Evolutionary conservation across 768 basidiomycete species (phyloP), one percentile per base, ranked within the genome.

Genomic region (Tylopilus subfusipes): DNA sequence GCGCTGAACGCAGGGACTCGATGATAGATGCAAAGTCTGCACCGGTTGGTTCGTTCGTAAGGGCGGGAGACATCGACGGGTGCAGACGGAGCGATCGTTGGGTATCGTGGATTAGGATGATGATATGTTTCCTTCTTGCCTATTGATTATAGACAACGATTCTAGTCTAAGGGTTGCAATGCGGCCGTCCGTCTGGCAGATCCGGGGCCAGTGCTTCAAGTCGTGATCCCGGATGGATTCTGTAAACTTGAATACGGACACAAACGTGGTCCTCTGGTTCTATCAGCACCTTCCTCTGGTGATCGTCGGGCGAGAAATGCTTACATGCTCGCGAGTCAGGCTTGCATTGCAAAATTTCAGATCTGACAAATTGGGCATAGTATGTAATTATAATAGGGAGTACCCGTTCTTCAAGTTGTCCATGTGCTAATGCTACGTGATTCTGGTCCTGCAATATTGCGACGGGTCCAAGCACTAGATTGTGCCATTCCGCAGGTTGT

Each of bases 401-500:
- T 2, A 34, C 39, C 34, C 16, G 42, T 52, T 18, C 38, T 16
- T 11, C n/a, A 19, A 38, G 38, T 19, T 8, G 38, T 51, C 38
- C 33, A n/a, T 46, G 14, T 14, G 14, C 30, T 50, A 48, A 48
- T 42, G 11, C 21, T 60, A 52, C 49, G 44, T 27, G 29, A 44
- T 25, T 48, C 52, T 42, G 13, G 29, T 43, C 7, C 44, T 56
- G 24, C 8, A 36, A 40, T 29, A 50, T 12, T 30, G 13, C 13
- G 21, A 50, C 42, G n/a, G 18, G 27, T 36, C 46, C 12, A 29
- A 27, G n/a, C 48, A 30, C 60, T 70, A 70, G 49, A 72, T 61
- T 10, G 90, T 89, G 36, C 89, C 86, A 14, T 80, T 80, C 64
- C 77, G 77, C 76, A 95, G 72, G 68, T 95, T 94, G 40, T 89